Base-by-base conservation (phyloP, 352 stramenopile genomes). In the Blastocystis sp. region DNA sequence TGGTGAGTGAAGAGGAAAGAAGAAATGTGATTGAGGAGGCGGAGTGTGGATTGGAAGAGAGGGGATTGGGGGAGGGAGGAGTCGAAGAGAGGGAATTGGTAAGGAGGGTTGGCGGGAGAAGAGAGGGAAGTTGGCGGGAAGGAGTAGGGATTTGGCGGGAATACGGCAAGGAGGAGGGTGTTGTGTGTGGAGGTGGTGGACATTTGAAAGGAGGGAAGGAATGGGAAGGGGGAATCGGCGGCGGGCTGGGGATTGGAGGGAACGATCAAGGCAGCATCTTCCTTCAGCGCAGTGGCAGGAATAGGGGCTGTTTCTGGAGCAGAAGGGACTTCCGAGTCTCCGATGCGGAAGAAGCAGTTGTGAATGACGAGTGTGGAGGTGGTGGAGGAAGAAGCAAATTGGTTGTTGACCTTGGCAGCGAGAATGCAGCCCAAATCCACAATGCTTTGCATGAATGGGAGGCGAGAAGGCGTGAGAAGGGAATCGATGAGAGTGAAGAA, bases 341-440 rank as follows among this genome's bases (percentile, higher is more conserved):
- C 64, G 19, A 45, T n/a, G 64, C 21, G 3, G 38, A 21, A 71
- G 38, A 3, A 71, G 14, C 38, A 9, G 17, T 71, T 71, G 11
- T 14, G 38, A 40, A 71, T 40, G 38, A 4, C 24, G 3, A 57
- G 6, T 7, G 48, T 17, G 6, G 14, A 7, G 48, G 48, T 57
- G 6, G 6, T 57, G 48, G 48, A 57, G 48, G 48, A 57, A 57
- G 48, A 7, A 7, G 48, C 48, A 7, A 14, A 57, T 7, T 24
- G 19, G 45, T 71, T 71, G 45, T 71, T 71, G 45, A 71, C 24
- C 45, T 71, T 71, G 4, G 48, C 21, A 57, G 66, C 66, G 38
- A 76, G 66, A 52, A 84, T 57, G 34, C 52, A 84, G 38, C 52
- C 48, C 9, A 84, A n/a, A 45, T 84, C 74, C 14, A 62, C 34